A percentile compares a stretch with the other conserved stretches of the same genome.
Evolutionary conservation across 176 grass and related monocot species (phyloP).

Genomic region (Musa itinerans): DNA sequence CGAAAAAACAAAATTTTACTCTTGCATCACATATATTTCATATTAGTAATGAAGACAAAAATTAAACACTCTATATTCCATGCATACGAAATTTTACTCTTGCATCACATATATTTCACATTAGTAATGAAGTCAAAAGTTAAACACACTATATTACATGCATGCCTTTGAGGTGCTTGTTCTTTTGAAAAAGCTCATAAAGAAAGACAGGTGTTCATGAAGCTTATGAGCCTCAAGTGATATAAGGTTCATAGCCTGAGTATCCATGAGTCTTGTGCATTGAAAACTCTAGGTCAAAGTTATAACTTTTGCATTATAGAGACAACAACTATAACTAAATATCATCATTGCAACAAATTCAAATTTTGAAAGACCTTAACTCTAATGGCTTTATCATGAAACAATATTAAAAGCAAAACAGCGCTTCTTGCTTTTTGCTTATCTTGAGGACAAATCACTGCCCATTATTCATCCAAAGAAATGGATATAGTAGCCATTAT

Average conservation of each 20-base stretch:
- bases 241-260: background rate
- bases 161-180: background rate
- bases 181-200: background rate
- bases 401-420: background rate
- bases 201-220: background rate
- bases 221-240: too few relatives aligned
- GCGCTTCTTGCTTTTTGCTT: background rate
- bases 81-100: background rate
- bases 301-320: background rate
- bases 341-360: background rate
- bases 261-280: background rate
- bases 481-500: background rate
- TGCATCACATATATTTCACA: background rate
- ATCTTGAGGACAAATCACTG: background rate
- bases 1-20: background rate
- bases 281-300: background rate
- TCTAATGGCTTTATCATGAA: background rate
- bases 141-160: background rate
- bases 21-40: background rate
- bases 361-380: background rate
- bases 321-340: background rate
- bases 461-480: background rate
- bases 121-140: background rate
- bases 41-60: background rate
- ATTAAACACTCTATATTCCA: too few relatives aligned